phyloP scores from a whole-genome alignment of 371 early-diverging fungal genomes.

The Apophysomyces trapeziformis region DNA sequence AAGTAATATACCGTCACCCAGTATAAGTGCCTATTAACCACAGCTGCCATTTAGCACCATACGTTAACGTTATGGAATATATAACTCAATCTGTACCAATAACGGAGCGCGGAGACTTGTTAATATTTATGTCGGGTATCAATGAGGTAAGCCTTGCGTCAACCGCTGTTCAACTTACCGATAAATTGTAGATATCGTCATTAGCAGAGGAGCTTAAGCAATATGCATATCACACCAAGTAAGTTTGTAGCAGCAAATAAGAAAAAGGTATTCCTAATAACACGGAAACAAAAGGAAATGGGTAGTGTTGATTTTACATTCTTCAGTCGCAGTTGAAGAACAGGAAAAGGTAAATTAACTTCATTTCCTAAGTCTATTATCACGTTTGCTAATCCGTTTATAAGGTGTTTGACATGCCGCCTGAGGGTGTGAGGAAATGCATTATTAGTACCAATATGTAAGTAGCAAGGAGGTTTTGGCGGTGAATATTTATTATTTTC shows the following conservation, averaged over 20 bases:
- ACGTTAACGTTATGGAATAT: slow-evolving; percentile 62
- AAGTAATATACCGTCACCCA: slow-evolving; percentile 24
- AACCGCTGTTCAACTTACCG: neutral
- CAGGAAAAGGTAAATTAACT: slow-evolving; percentile 47
- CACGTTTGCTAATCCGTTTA: neutral
- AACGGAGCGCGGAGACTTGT: slow-evolving; percentile 69
- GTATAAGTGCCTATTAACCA: neutral
- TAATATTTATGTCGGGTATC: slow-evolving; percentile 73
- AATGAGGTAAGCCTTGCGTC: slow-evolving; percentile 48
- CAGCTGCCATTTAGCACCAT: slow-evolving; percentile 44
- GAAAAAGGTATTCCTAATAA: neutral
- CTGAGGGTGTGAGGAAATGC: slow-evolving; percentile 57
- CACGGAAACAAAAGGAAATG: slow-evolving; percentile 43
- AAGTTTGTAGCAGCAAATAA: neutral
- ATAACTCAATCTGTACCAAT: slow-evolving; percentile 65
- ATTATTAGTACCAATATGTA: slow-evolving; percentile 72
- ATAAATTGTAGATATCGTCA: slow-evolving; percentile 44
- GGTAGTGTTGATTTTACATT: slow-evolving; percentile 61
- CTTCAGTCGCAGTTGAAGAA: slow-evolving; percentile 54
- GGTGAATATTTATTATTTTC: neutral
- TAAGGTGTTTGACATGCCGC: slow-evolving; percentile 50
- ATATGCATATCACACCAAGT: slow-evolving; percentile 39
- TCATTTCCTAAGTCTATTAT: neutral
- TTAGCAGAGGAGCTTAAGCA: slow-evolving; percentile 51
- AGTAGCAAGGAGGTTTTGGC: neutral